Base-by-base conservation (phyloP, 164 flowering plant species). In the Aristolochia fimbriata region DNA sequence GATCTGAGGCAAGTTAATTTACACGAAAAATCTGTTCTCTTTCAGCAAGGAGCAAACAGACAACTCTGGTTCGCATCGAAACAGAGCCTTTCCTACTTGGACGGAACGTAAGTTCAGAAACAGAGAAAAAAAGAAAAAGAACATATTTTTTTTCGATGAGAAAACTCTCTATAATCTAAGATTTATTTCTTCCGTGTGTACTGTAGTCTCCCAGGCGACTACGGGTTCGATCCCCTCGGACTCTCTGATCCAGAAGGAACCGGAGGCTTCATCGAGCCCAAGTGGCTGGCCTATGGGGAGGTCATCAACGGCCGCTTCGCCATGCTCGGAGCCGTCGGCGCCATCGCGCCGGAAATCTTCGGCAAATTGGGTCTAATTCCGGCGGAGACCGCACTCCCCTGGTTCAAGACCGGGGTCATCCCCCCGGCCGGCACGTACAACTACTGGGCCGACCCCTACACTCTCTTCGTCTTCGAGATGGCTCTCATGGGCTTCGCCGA, bases 401-500 rank as follows among this genome's bases (percentile, higher is more conserved):
- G 92, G 96, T 88, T 88, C 86, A 45, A 80, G 55, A 88, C 90
- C 2, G 90, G 92, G 0, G 92, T 88, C 46, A 80, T 86, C 59
- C 90, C 96, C 0, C 96, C 92, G 0, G 92, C 92, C 0, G 92
- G 96, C 8, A 81, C 90, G 3, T 88, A 84, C 81, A 66, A 61
- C 76, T 88, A 88, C 77, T 83, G 92, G 92, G 92, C 92, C 2
- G 92, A 88, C 73, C 63, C 73, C 0, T 93, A 70, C 83, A 93
- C 98, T 0, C 85, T 93, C 30, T 93, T 93, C 41, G 94, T 89
- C 1, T 37, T 89, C 0, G 98, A 92, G 64, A 65, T 92, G 88
- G 96, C 96, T 3, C 81, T 92, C n/a, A 81, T 92, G 96, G 98
- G 98, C 6, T 92, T 92, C 46, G 98, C 98, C 0, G 96, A 92